Percentiles rank a stretch among this genome's conserved stretches.
Conservation (phyloP, 495 filamentous ascomycete genomes). For the Amorphotheca resinae region DNA sequence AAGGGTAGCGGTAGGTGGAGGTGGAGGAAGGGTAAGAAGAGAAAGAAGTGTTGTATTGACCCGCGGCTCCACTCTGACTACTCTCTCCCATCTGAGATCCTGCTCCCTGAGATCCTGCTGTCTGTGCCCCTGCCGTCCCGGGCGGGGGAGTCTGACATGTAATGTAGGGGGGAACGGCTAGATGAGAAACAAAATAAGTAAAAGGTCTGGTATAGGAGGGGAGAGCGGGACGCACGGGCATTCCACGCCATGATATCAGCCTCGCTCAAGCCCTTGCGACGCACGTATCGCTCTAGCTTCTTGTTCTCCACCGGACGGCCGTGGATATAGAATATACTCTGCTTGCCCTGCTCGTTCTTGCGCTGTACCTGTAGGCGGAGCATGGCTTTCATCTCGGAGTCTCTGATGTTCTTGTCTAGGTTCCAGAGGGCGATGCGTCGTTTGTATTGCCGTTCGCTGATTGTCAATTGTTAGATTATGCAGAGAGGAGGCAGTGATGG, state of each 20-base stretch:
- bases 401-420: neutral
- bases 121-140: neutral
- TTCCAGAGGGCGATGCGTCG: neutral
- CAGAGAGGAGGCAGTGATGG: neutral
- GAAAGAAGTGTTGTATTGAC: neutral
- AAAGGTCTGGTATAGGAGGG: neutral
- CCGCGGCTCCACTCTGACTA: neutral
- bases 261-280: neutral
- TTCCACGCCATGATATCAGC: neutral
- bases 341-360: neutral
- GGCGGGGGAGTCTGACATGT: neutral
- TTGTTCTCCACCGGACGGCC: neutral
- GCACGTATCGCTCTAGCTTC: neutral
- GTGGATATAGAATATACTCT: neutral
- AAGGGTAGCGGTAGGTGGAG: too few relatives aligned
- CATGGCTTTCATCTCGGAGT: neutral
- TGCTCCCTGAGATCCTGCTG: too few relatives aligned
- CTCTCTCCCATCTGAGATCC: neutral
- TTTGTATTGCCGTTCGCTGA: conserved; percentile 1
- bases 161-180: neutral
- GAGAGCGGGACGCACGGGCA: neutral
- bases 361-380: neutral
- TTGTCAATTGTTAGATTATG: neutral
- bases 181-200: neutral
- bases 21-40: too few relatives aligned